These are phyloP conservation scores for Pichia sp. DNA, from an alignment of 1,139 yeast species.

Conservation along the genomic window DNA sequence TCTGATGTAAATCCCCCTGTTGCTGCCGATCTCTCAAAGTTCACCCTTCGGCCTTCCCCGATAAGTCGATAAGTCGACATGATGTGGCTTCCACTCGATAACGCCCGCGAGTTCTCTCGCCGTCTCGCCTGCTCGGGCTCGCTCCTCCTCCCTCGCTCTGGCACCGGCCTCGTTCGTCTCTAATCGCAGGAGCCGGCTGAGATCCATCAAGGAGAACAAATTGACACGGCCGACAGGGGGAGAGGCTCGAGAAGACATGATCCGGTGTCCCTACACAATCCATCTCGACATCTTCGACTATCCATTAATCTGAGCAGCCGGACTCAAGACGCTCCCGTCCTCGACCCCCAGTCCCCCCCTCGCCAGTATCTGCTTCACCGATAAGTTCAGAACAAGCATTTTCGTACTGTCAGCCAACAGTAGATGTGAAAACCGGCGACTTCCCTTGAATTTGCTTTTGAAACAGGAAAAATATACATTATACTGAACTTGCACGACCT, in stretches of 20 bases:
- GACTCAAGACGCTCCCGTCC: background rate
- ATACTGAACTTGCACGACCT: too few species aligned
- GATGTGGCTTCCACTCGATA: background rate
- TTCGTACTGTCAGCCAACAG: background rate
- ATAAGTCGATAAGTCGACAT: too few species aligned
- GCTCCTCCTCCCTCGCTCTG: too few species aligned
- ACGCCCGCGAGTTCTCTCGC: background rate
- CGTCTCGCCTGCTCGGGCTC: background rate
- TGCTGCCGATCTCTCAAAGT: too few species aligned
- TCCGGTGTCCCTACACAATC: too few species aligned
- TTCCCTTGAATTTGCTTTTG: too few species aligned
- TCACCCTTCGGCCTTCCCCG: background rate
- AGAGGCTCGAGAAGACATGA: background rate
- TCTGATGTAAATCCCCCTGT: too few species aligned
- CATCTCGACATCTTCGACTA: too few species aligned
- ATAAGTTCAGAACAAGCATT: background rate
- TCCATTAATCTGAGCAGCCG: too few species aligned
- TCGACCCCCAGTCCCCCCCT: background rate
- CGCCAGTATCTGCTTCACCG: background rate
- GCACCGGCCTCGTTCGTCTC: background rate
- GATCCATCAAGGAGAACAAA: slow-evolving; percentile 7
- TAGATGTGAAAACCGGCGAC: background rate
- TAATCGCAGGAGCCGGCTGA: background rate
- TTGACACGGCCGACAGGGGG: background rate
- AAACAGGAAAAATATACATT: too few species aligned